phyloP scores from a whole-genome alignment of 305 asterid genomes.

The Caryopteris hybrid region DNA sequence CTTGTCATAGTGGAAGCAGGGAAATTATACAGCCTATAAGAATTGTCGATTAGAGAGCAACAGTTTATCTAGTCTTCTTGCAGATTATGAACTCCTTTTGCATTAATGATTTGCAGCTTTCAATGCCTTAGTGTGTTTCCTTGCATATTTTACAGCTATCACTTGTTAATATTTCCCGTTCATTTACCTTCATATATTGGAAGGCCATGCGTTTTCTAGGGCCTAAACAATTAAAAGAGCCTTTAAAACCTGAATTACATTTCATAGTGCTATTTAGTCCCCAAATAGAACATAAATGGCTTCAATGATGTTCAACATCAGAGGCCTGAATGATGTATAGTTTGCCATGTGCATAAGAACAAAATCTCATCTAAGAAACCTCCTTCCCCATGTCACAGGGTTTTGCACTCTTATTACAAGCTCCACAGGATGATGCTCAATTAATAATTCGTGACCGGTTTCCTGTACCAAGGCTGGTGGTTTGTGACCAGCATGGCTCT shows the following conservation, averaged over 20 bases:
- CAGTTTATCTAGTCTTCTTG: neutral
- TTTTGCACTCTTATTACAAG: constrained; percentile 80
- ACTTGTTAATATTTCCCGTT: neutral
- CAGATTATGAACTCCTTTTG: neutral
- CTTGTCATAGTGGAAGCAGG: neutral
- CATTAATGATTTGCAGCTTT: neutral
- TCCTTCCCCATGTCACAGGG: constrained; percentile 36
- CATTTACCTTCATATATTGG: neutral
- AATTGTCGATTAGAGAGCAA: neutral
- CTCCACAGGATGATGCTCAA: constrained; percentile 90
- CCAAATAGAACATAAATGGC: neutral
- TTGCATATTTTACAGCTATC: neutral
- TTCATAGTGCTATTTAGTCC: neutral
- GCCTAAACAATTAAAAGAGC: neutral
- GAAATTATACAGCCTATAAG: neutral
- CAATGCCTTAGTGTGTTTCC: neutral
- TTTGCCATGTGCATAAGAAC: neutral
- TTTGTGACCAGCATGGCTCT: constrained; percentile 99
- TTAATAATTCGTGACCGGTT: constrained; percentile 79
- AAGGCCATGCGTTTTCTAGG: neutral
- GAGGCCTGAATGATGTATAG: neutral
- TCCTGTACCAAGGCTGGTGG: constrained; percentile 95
- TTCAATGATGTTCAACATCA: constrained; percentile 6
- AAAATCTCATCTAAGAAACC: constrained; percentile 8
- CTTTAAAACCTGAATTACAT: neutral